phyloP scores from a whole-genome alignment of 148 eudicot genomes.

The Vaccinium myrtillus region DNA sequence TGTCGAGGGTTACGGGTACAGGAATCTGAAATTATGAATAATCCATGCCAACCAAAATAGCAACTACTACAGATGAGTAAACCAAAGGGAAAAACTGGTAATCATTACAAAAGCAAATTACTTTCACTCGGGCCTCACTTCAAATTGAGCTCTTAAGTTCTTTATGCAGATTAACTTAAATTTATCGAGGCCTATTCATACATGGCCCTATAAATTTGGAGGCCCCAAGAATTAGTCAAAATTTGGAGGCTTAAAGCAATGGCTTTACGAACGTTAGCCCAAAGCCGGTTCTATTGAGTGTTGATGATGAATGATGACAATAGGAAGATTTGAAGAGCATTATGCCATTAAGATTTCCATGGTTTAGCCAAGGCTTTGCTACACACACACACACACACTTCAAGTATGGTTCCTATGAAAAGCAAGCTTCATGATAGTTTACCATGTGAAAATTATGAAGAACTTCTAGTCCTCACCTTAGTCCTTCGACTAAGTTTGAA shows the following conservation, averaged over 20 bases:
- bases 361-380: background rate
- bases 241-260: background rate
- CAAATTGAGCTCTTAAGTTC: background rate
- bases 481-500: background rate
- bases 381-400: background rate
- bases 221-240: background rate
- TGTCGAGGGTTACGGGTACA: background rate
- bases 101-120: background rate
- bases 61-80: background rate
- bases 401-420: background rate
- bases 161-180: background rate
- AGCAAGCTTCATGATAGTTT: background rate
- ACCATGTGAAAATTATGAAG: background rate
- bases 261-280: background rate
- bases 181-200: no score
- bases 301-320: background rate
- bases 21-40: background rate
- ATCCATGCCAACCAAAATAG: background rate
- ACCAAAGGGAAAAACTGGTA: background rate
- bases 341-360: background rate
- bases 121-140: background rate
- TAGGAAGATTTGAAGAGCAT: background rate
- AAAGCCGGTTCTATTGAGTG: background rate
- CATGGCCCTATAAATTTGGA: background rate
- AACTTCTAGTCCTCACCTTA: conserved; percentile 4